Evolutionary conservation across 2,329 filamentous ascomycete genomes (phyloP), one percentile per base, ranked within the genome.

Genomic region (Cadophora sp.): DNA sequence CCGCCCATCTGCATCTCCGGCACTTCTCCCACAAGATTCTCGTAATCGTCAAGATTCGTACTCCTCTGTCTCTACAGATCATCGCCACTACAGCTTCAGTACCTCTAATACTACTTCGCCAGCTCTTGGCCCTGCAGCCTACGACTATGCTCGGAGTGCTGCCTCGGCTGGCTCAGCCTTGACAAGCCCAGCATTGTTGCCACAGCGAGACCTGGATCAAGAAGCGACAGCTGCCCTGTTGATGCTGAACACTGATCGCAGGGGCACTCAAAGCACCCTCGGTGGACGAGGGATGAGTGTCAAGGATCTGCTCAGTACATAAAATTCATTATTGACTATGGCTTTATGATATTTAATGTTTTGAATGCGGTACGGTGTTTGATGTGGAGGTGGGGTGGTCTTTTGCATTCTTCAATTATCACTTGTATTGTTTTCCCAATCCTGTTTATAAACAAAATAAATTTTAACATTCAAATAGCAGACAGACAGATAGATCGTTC

Each of bases 171-270:
- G 80, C 1, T 90, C 84, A 59, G 81, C 85, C 0, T 76, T 88
- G 67, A 88, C 89, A 6, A 89, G 87, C 69, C 87, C 87, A 1
- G 83, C 83, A 8, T 77, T 89, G 53, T 75, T 80, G 22, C 86
- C 87, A 0, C 84, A 86, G 74, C 79, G 80, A 22, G 88, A 91
- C 69, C 90, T 74, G 41, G 75, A 87, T 74, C 80, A 81, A 43
- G 86, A 89, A 59, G 94, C 93, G 0, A 96, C 93, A 8, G 90
- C 93, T 14, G 94, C 94, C 3, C 78, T 97, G 72, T 79, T 97
- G 77, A 97, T 97, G 94, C 82, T 97, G 67, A 96, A 94, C 72
- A 88, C 84, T 63, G 93, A 96, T 77, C 86, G 92, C 48, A 83
- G 45, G 68, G 74, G 71, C 60, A 73, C 67, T 47, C 70, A 68